Base-by-base conservation (phyloP, 2,329 filamentous ascomycete species). In the Sarocladium kiliense region DNA sequence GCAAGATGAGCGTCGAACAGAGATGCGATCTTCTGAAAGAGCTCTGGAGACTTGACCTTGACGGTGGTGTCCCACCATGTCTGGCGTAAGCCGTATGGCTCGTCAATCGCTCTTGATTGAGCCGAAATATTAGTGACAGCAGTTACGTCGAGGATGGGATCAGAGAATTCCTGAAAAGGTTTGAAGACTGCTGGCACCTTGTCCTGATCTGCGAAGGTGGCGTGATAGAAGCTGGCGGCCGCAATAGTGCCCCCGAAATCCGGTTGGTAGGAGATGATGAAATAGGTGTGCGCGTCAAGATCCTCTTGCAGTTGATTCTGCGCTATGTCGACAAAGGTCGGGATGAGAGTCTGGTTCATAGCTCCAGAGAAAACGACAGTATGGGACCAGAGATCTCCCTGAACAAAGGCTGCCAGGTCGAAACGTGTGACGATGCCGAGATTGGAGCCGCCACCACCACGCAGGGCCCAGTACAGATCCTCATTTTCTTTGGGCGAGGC, bases 391-490 rank as follows among this genome's bases (percentile, higher is more conserved):
- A 71, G 10, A 14, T 62, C 60, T 2, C 63, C 60, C 54, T 67
- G 64, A 2, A 53, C 54, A 12, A 68, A 70, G 0, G 64, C 63
- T 4, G 55, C 56, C 39, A 69, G 53, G 58, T 69, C 61, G 54
- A 68, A 67, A 41, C 64, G 57, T 3, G 69, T 68, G 3, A 65
- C 59, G 54, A 68, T 61, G 53, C 73, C 75, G 25, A 75, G 74
- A 58, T 75, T 79, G 41, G 68, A 69, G 11, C 69, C 67, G 19
- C 76, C 76, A n/a, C 73, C 73, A 18, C 73, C 73, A 30, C 71
- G 70, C 6, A 77, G 64, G 2, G 76, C 76, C 61, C 68, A 70
- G 60, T 66, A 80, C 0, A 80, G 67, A 53, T 79, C 74, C 0
- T 57, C 2, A 56, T 77, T 67, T 12, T 64, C 50, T 0, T 55